These are phyloP conservation scores for Euphrasia arctica DNA, from an alignment of 305 asterid species.

Conservation along the genomic window DNA sequence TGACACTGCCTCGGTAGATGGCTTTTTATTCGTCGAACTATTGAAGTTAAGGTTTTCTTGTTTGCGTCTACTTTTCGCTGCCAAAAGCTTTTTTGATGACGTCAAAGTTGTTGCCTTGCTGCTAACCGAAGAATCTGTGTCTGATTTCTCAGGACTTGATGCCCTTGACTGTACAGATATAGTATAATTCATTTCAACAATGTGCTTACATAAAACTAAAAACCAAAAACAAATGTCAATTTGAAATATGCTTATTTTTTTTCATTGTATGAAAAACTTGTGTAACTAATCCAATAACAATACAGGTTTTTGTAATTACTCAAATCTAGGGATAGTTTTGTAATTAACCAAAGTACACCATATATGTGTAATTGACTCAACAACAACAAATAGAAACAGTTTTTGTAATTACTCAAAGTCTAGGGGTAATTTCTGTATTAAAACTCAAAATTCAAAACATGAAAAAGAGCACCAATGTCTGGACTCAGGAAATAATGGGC, in stretches of 20 bases:
- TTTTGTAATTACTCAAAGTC: background rate
- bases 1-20: constrained; percentile 44
- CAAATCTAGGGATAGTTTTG: background rate
- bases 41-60: constrained; percentile 41
- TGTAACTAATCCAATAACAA: background rate
- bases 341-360: background rate
- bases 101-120: constrained; percentile 28
- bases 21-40: constrained; percentile 35
- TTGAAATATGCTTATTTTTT: no score
- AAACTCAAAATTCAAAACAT: background rate
- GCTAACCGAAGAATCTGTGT: constrained; percentile 28
- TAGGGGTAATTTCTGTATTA: background rate
- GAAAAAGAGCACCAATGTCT: background rate
- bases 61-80: constrained; percentile 39
- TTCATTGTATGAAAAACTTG: no score
- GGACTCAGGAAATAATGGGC: background rate
- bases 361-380: no score
- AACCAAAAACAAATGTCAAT: background rate
- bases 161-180: constrained; percentile 38
- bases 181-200: background rate
- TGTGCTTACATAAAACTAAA: background rate
- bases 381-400: no score
- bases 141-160: constrained; percentile 48
- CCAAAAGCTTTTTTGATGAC: constrained; percentile 35
- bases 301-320: background rate